phyloP scores from a whole-genome alignment of 208 protist species.

The Acanthamoeba sp. region DNA sequence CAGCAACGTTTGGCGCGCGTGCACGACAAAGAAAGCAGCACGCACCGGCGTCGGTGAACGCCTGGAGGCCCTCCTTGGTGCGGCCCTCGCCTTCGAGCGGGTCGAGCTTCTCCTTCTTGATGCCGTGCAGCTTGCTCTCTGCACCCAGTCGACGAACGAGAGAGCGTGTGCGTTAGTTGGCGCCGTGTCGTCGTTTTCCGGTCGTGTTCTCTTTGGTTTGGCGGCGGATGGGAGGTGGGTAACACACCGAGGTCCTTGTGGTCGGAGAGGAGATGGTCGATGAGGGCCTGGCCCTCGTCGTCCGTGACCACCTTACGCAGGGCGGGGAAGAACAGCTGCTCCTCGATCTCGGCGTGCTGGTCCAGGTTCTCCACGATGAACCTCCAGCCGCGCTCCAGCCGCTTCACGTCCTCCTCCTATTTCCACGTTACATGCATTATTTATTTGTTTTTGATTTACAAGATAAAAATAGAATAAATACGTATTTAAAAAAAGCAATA shows the following conservation, averaged over 20 bases:
- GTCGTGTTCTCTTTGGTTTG: background rate
- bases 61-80: slow-evolving; percentile 6
- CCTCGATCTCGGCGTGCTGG: slow-evolving; percentile 8
- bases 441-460: background rate
- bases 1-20: too few species aligned
- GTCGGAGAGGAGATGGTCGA: slow-evolving; percentile 34
- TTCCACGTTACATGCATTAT: background rate
- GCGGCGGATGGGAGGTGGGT: background rate
- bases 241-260: background rate
- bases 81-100: background rate
- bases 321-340: slow-evolving; percentile 25
- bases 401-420: background rate
- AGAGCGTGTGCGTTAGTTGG: too few species aligned
- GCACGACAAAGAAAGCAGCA: too few species aligned
- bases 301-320: background rate
- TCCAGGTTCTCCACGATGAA: slow-evolving; percentile 53
- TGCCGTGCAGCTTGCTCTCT: slow-evolving; percentile 36
- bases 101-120: background rate
- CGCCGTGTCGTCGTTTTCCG: too few species aligned
- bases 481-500: background rate
- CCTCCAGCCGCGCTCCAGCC: slow-evolving; percentile 6
- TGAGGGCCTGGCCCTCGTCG: background rate
- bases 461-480: background rate
- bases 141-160: background rate
- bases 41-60: slow-evolving; percentile 2